phyloP scores from a whole-genome alignment of 257 asterid genomes.

The Eucommia ulmoides region DNA sequence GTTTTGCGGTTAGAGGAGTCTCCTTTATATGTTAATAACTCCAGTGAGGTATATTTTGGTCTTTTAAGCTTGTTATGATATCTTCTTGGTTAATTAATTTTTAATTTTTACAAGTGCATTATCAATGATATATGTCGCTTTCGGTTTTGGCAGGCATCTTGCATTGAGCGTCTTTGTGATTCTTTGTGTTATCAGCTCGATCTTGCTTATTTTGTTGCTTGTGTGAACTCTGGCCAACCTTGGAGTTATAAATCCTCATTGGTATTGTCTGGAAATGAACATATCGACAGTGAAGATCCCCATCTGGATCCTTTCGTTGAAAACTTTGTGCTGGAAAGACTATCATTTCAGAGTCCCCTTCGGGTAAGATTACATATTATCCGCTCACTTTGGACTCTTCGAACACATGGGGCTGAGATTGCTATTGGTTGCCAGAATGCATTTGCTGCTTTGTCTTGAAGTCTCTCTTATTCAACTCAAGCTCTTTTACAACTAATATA shows the following conservation, averaged over 20 bases:
- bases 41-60: slow-evolving; percentile 54
- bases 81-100: background rate
- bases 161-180: slow-evolving; percentile 87
- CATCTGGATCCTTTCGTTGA: slow-evolving; percentile 89
- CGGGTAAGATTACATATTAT: slow-evolving; percentile 52
- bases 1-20: slow-evolving; percentile 71
- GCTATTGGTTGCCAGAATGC: no score
- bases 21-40: slow-evolving; percentile 44
- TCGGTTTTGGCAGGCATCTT: slow-evolving; percentile 58
- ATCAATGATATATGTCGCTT: no score
- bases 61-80: background rate
- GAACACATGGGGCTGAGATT: no score
- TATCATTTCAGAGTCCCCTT: slow-evolving; percentile 92
- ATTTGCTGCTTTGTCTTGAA: no score
- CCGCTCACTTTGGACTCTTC: no score
- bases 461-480: no score
- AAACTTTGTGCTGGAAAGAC: slow-evolving; percentile 86
- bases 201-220: slow-evolving; percentile 91
- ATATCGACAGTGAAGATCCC: slow-evolving; percentile 31
- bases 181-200: slow-evolving; percentile 85
- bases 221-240: slow-evolving; percentile 76
- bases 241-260: slow-evolving; percentile 87
- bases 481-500: no score
- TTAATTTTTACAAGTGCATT: background rate
- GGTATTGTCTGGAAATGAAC: slow-evolving; percentile 53